Percentiles rank a stretch among this genome's conserved stretches.
phyloP scores from a whole-genome alignment of 805 yeast genomes.

The Monosporozyma aerobia region DNA sequence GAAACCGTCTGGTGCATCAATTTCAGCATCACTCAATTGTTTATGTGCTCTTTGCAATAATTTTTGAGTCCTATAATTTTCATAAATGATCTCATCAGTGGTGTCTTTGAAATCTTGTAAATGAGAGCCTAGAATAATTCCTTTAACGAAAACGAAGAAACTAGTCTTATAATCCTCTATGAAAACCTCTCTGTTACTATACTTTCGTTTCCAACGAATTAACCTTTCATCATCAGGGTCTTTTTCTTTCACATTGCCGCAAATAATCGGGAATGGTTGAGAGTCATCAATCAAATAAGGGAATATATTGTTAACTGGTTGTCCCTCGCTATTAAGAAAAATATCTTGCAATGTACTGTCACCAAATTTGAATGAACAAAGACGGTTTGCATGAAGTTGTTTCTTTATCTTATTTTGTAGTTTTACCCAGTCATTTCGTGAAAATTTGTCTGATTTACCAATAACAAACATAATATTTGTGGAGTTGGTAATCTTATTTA shows the following conservation, averaged over 20 bases:
- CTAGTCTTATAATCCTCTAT: slow-evolving; percentile 32
- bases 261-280: slow-evolving; percentile 58
- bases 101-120: slow-evolving; percentile 73
- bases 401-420: slow-evolving; percentile 46
- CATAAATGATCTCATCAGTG: slow-evolving; percentile 69
- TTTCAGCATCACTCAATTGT: background rate
- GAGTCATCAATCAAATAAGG: slow-evolving; percentile 34
- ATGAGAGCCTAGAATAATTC: slow-evolving; percentile 67
- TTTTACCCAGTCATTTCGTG: slow-evolving; percentile 48
- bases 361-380: slow-evolving; percentile 65
- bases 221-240: background rate
- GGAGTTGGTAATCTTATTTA: slow-evolving; percentile 57
- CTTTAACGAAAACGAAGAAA: slow-evolving; percentile 64
- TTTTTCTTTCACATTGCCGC: slow-evolving; percentile 35
- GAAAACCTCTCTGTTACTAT: background rate
- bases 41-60: slow-evolving; percentile 32
- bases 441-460: slow-evolving; percentile 71
- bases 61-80: slow-evolving; percentile 66
- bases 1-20: no score
- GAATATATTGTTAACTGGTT: background rate
- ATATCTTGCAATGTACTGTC: slow-evolving; percentile 36
- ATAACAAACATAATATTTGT: slow-evolving; percentile 82
- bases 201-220: background rate
- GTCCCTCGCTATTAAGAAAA: slow-evolving; percentile 22
- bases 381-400: slow-evolving; percentile 49